Evolutionary conservation across 345 rosid species (phyloP), one percentile per base, ranked within the genome.

Genomic region (Eucalyptus coolabah): DNA sequence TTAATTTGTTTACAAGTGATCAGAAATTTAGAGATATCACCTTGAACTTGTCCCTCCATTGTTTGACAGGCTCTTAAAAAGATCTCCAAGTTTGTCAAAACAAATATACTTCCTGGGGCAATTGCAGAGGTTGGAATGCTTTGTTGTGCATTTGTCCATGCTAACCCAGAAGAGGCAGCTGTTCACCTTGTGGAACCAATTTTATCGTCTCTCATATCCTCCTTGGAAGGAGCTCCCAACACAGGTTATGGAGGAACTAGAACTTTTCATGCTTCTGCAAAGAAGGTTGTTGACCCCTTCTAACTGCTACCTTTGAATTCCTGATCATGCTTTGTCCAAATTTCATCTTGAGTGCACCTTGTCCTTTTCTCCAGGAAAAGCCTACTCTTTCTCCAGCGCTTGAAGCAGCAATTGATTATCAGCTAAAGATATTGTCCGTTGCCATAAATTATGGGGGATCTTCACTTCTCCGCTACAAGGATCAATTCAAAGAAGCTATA

Each of bases 101-200:
- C 97, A 91, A 98, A 94, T 92, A 96, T 98, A 93, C 99, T 98
- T 92, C 99, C 99, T 86, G 99, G 99, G 90, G 99, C 99, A 91
- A 92, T 98, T 92, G 99, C 99, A 16, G 99, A 98, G 94, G 98
- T 98, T 89, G 99, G 99, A 91, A 93, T 96, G 91, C 99, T 98
- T 93, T 97, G 99, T 90, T 96, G 99, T 93, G 99, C 99, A 80
- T 97, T 98, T 93, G 95, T 98, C 93, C 99, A 97, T 91, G 93
- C 99, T 90, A 95, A 94, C 93, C 99, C 99, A 21, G 96, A 97
- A 90, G 98, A 96, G 94, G 98, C 99, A 87, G 96, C 95, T 89
- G 90, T 92, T 92, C 94, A 94, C 88, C 95, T 98, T 94, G 98
- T 97, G 88, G 96, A 96, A 90, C 99, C 99, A 87, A 94, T 97